phyloP scores from a whole-genome alignment of 306 rosid species.

The Fragaria iinumae region DNA sequence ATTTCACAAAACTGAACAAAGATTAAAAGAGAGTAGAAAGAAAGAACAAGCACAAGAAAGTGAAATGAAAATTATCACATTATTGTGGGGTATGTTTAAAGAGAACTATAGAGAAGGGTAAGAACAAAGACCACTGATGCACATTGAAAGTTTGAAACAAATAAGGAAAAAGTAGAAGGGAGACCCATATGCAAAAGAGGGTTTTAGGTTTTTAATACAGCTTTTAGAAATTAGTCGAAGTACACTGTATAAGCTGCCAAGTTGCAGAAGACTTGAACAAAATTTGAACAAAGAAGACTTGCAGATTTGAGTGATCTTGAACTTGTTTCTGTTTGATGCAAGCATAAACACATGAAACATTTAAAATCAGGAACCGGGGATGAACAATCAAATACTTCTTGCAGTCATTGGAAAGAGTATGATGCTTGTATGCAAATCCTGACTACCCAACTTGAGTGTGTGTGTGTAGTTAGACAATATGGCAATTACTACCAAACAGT shows the following conservation, averaged over 20 bases:
- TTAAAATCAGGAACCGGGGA: background rate
- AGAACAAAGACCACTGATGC: background rate
- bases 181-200: background rate
- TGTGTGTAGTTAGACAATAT: background rate
- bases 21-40: background rate
- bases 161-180: too few relatives aligned
- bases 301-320: background rate
- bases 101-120: background rate
- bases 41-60: background rate
- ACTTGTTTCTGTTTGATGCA: background rate
- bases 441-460: background rate
- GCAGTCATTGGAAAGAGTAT: background rate
- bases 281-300: background rate
- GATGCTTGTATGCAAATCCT: background rate
- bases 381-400: background rate
- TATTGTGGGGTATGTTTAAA: background rate
- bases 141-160: background rate
- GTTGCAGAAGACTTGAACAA: background rate
- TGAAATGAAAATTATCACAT: background rate
- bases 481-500: background rate
- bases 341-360: background rate
- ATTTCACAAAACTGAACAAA: background rate
- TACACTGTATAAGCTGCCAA: background rate
- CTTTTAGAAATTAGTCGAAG: background rate
- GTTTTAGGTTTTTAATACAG: background rate